Evolutionary conservation across 768 basidiomycete species (phyloP).

Genomic region (Tephrocybe sp.): DNA sequence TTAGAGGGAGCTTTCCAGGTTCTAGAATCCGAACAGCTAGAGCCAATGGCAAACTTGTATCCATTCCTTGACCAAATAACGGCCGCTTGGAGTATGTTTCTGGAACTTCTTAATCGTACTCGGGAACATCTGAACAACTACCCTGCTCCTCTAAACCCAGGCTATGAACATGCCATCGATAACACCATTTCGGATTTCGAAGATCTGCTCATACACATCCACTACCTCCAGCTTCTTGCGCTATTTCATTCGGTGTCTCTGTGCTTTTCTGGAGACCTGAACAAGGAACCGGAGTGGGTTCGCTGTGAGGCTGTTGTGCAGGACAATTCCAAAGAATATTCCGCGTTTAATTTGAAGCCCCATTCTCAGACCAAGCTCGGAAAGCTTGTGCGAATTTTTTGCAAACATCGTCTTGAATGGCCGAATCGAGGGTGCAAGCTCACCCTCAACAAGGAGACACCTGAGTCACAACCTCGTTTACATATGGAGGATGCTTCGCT

Average conservation of each 20-base stretch:
- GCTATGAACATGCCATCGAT: neutral
- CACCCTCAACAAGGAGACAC: neutral
- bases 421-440: neutral
- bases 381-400: neutral
- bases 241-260: neutral
- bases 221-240: neutral
- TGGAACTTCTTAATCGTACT: neutral
- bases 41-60: neutral
- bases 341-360: neutral
- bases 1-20: neutral
- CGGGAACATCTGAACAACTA: neutral
- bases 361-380: neutral
- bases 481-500: neutral
- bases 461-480: neutral
- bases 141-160: neutral
- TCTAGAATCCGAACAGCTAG: neutral
- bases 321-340: neutral
- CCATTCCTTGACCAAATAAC: neutral
- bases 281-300: neutral
- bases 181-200: neutral
- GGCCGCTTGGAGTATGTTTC: neutral
- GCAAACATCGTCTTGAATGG: neutral
- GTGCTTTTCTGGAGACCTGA: no score
- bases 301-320: neutral
- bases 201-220: neutral